phyloP scores from a whole-genome alignment of 495 filamentous ascomycete genomes.

The Bacidia gigantensis region DNA sequence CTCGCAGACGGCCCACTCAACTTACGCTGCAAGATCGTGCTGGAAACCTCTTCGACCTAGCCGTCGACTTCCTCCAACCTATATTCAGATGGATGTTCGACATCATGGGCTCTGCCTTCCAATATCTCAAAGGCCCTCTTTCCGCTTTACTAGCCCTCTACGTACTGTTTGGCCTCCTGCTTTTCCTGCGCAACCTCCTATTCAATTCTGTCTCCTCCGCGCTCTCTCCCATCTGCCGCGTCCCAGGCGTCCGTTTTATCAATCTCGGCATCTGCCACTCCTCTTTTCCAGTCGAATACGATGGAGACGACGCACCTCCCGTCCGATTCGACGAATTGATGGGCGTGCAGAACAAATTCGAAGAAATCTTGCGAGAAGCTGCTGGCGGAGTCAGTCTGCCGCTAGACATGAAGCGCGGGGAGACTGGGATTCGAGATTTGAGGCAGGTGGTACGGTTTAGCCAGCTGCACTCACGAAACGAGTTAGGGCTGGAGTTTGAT shows the following conservation, averaged over 20 bases:
- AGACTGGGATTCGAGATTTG: slow-evolving; percentile 54
- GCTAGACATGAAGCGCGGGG: slow-evolving; percentile 53
- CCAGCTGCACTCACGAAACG: slow-evolving; percentile 34
- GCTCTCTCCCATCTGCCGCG: slow-evolving; percentile 48
- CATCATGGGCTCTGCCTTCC: slow-evolving; percentile 35
- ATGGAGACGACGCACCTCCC: slow-evolving; percentile 16
- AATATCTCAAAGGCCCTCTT: slow-evolving; percentile 38
- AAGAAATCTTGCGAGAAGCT: slow-evolving; percentile 47
- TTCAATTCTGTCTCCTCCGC: slow-evolving; percentile 33
- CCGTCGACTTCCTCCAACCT: slow-evolving; percentile 16
- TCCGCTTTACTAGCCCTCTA: slow-evolving; percentile 41
- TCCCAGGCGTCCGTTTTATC: slow-evolving; percentile 46
- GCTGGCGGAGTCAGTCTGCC: slow-evolving; percentile 45
- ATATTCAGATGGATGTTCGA: slow-evolving; percentile 31
- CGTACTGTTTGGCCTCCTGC: slow-evolving; percentile 32
- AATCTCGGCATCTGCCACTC: slow-evolving; percentile 46
- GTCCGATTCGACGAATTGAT: slow-evolving; percentile 56
- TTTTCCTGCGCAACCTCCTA: slow-evolving; percentile 38
- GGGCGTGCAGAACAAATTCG: slow-evolving; percentile 49
- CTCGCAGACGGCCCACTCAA: background rate
- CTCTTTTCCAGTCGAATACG: slow-evolving; percentile 10
- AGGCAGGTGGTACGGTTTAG: slow-evolving; percentile 46
- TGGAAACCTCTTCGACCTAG: slow-evolving; percentile 7
- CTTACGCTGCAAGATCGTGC: slow-evolving; percentile 10
- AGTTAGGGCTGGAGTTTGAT: slow-evolving; percentile 53